Base-by-base conservation (phyloP, 306 rosid genomes). In the Carpinus fangiana region DNA sequence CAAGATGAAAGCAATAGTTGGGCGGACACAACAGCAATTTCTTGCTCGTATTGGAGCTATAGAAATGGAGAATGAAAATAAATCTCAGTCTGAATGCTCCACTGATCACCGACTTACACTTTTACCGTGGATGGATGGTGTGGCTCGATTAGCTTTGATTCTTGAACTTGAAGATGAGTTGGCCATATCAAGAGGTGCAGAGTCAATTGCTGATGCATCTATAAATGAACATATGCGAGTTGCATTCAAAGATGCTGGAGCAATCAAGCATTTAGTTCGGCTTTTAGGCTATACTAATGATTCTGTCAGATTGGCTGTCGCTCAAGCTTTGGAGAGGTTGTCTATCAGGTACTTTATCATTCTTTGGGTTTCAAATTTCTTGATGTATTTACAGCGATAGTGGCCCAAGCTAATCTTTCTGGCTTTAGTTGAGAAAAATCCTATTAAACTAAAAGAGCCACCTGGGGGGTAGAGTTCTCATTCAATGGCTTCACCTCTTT, bases 211-310 rank as follows among this genome's bases (percentile, higher is more conserved):
- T 73, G 90, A 83, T 81, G 93, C 93, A 47, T 94, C 90, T 64
- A 84, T 94, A 81, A 87, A 87, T 79, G 97, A 94, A 83, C 91
- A 89, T 64, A 87, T 92, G 88, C 87, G 97, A 62, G 72, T 84
- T 76, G 90, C 94, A 62, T 94, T 94, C 83, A 94, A 85, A 87
- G 98, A 94, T 81, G 98, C 98, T 71, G 98, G 98, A 70, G 96
- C 93, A 73, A 71, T 92, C 50, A 92, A 79, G 76, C 85, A 86
- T 78, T 86, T 94, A 75, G 84, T 94, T 65, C 87, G 73, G 77
- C 92, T 88, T 69, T 85, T 92, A 79, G 82, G 71, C 66, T 53
- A 46, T 72, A 70, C 84, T 68, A 88, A 89, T 75, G 43, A 80
- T 81, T 83, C 83, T 54, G 81, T 90, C 54, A 82, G 79, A 84